A percentile compares a stretch with the other conserved stretches of the same genome.
Evolutionary conservation across 371 early-diverging fungal species (phyloP).

Genomic region (Funneliformis caledonium): DNA sequence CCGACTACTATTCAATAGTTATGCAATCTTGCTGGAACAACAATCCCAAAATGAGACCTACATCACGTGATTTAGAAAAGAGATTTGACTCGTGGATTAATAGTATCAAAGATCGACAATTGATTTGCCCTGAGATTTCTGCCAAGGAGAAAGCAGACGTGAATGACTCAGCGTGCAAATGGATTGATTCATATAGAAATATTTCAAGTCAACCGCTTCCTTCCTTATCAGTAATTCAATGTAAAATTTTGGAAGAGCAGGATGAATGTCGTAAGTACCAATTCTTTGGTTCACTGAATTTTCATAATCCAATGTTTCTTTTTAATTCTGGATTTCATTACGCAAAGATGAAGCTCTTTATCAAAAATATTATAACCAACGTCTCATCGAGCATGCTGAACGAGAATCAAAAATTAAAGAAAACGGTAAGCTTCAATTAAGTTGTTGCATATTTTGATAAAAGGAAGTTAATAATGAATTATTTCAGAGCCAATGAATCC

Average conservation of each 20-base stretch:
- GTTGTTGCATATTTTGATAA: too few relatives aligned
- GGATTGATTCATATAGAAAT: too few relatives aligned
- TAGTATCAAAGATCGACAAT: not conserved
- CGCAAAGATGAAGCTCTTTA: not conserved
- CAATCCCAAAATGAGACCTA: not conserved
- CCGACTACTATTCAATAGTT: not conserved
- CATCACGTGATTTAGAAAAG: not conserved
- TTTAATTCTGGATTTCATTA: not conserved
- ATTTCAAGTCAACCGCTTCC: not conserved
- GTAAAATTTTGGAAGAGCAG: not conserved
- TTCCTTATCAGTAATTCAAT: not conserved
- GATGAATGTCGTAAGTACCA: slow-evolving; percentile 11
- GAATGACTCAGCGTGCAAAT: too few relatives aligned
- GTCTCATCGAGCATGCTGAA: not conserved
- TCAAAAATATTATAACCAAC: not conserved
- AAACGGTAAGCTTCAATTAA: not conserved
- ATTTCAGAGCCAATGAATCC: not conserved
- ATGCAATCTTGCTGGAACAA: not conserved
- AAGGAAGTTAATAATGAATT: not conserved
- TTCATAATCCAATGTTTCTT: not conserved
- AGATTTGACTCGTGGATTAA: not conserved
- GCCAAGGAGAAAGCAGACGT: not conserved
- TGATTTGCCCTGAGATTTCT: not conserved
- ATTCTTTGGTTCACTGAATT: not conserved
- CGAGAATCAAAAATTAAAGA: not conserved